Base-by-base conservation (phyloP, 805 yeast genomes). In the Candida loeiensis region DNA sequence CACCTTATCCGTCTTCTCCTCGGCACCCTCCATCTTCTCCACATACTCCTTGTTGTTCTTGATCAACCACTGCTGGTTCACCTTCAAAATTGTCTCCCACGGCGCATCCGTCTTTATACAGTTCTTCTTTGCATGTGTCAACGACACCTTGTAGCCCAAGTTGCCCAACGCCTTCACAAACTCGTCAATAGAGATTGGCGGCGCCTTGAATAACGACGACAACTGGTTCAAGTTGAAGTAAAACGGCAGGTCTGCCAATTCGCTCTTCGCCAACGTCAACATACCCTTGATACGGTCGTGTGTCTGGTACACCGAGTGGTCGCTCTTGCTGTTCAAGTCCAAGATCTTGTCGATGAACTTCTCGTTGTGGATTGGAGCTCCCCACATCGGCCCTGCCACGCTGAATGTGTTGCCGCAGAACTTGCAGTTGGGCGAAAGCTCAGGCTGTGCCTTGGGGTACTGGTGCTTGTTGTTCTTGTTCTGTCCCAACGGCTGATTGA, bases 321-420 rank as follows among this genome's bases (percentile, higher is more conserved):
- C 79, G 16, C 79, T 72, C 6, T 60, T 60, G 2, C 55, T 64
- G 53, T 80, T 75, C 47, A 79, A 62, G n/a, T 71, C 67, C 40
- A 87, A 69, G 34, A 90, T 72, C 48, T 69, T 76, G 19, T 77
- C 69, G 31, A 91, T 69, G 53, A 91, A 93, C 14, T 73, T 77
- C 18, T 59, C 56, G 54, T 83, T 75, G 54, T 91, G 98, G 42
- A 93, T 61, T 5, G 74, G 69, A 8, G 80, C 89, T 6, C 40
- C 40, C 85, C 95, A 93, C 96, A 93, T 85, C 45, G 99, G 99
- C 3, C 99, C 99, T 6, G 91, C 89, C 25, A 93, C 58, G 56
- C 86, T 95, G 58, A 77, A 77, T 2, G 77, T 73, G 43, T 69
- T 73, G 1, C 76, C 81, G 65, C 99, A 93, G 58, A 71, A 80